Evolutionary conservation across 2,329 filamentous ascomycete species (phyloP).

Genomic region (Fonsecaea pugnacius): DNA sequence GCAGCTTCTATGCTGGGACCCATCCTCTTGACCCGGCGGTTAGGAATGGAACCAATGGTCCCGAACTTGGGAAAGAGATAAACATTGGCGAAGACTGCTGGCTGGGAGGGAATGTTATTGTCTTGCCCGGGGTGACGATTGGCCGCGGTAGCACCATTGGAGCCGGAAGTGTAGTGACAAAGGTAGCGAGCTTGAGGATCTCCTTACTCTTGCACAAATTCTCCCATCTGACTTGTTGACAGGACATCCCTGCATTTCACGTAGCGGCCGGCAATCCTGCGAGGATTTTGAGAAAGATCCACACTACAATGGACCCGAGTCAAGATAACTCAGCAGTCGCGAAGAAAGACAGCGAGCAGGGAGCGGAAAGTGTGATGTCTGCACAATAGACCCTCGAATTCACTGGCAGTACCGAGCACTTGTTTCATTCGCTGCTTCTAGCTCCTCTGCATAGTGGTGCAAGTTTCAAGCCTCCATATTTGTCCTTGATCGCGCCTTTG

Average conservation of each 20-base stretch:
- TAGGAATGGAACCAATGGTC: conserved; percentile 74
- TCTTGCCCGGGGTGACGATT: conserved; percentile 50
- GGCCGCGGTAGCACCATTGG: conserved; percentile 50
- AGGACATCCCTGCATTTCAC: conserved; percentile 51
- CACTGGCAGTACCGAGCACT: neutral
- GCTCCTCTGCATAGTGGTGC: neutral
- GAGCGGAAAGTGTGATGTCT: neutral
- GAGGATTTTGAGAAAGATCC: conserved; percentile 46
- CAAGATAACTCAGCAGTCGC: conserved; percentile 6
- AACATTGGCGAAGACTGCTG: conserved; percentile 57
- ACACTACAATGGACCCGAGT: conserved; percentile 42
- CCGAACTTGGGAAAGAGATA: conserved; percentile 75
- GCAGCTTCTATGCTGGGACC: conserved; percentile 72
- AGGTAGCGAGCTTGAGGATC: conserved; percentile 48
- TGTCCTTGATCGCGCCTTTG: neutral
- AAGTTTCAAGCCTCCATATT: neutral
- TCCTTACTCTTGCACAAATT: neutral
- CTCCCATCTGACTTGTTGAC: neutral
- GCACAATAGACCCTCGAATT: neutral
- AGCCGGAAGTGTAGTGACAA: conserved; percentile 49
- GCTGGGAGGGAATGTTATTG: conserved; percentile 54
- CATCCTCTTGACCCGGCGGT: conserved; percentile 78
- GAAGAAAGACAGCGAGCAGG: neutral
- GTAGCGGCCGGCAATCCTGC: conserved; percentile 50
- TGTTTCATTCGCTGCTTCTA: neutral